Evolutionary conservation across 805 yeast genomes (phyloP).

Genomic region (Candida alai): DNA sequence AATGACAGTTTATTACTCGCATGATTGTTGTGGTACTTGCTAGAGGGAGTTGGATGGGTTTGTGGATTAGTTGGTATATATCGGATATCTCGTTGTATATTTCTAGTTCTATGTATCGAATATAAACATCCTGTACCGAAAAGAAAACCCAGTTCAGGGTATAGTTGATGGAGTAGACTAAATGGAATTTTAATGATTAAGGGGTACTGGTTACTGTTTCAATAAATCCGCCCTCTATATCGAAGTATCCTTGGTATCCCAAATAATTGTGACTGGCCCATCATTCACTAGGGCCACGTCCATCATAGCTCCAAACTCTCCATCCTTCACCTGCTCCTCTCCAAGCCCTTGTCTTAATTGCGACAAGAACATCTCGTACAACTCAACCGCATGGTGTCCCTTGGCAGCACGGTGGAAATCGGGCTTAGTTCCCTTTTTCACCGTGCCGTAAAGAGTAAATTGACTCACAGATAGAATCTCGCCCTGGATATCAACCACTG

Average conservation of each 20-base stretch:
- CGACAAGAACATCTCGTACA: constrained; percentile 52
- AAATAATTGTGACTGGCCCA: constrained; percentile 86
- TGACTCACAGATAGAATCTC: constrained; percentile 89
- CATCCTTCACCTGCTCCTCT: constrained; percentile 68
- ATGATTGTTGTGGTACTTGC: no score
- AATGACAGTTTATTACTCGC: no score
- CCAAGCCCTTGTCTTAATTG: constrained; percentile 47
- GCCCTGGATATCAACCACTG: constrained; percentile 53
- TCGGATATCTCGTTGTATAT: background rate
- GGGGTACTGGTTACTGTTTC: constrained; percentile 2
- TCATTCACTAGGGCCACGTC: constrained; percentile 84
- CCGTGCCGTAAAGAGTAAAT: constrained; percentile 81
- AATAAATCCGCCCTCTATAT: constrained; percentile 8
- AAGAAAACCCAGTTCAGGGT: no score
- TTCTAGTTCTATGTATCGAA: background rate
- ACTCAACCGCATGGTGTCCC: constrained; percentile 52
- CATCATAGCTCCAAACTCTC: constrained; percentile 97
- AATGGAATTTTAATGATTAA: background rate
- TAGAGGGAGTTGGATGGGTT: background rate
- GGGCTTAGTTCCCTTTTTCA: constrained; percentile 91
- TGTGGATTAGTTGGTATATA: constrained; percentile 1
- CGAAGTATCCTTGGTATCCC: constrained; percentile 57
- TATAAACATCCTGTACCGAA: no score
- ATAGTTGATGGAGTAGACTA: no score
- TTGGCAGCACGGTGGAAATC: constrained; percentile 91